Conservation (phyloP, 805 yeast species). For the Scheffersomyces ergatensis region DNA sequence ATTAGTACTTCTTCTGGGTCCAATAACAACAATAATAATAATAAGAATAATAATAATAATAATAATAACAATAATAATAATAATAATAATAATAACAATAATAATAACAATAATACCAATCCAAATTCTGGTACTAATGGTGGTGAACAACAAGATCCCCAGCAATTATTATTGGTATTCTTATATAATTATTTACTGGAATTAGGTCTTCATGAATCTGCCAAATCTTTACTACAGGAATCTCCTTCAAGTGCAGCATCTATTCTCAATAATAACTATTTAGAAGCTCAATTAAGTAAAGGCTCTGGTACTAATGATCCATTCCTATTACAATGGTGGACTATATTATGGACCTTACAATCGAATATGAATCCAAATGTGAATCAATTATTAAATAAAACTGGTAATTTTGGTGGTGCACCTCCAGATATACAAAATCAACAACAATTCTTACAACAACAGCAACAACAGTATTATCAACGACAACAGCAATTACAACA, state of each 20-base stretch:
- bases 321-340: slow-evolving; percentile 59
- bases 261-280: slow-evolving; percentile 5
- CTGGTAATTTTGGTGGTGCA: neutral
- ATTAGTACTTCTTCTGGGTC: neutral
- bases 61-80: too few species aligned
- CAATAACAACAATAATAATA: neutral
- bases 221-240: slow-evolving; percentile 38
- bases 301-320: slow-evolving; percentile 43
- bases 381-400: slow-evolving; percentile 16
- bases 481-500: slow-evolving; percentile 3
- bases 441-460: slow-evolving; percentile 2
- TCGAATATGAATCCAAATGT: slow-evolving; percentile 36
- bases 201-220: slow-evolving; percentile 49
- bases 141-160: slow-evolving; percentile 7
- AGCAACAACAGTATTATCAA: slow-evolving; percentile 4
- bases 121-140: neutral
- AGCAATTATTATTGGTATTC: slow-evolving; percentile 51
- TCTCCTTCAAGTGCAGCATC: slow-evolving; percentile 7
- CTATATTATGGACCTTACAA: slow-evolving; percentile 48
- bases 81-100: too few species aligned
- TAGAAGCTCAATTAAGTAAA: slow-evolving; percentile 17
- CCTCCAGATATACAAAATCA: slow-evolving; percentile 8
- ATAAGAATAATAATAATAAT: too few species aligned
- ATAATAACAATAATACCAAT: neutral
- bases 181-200: slow-evolving; percentile 48